Base-by-base conservation (phyloP, 2,329 filamentous ascomycete genomes). In the Fusarium sp. region DNA sequence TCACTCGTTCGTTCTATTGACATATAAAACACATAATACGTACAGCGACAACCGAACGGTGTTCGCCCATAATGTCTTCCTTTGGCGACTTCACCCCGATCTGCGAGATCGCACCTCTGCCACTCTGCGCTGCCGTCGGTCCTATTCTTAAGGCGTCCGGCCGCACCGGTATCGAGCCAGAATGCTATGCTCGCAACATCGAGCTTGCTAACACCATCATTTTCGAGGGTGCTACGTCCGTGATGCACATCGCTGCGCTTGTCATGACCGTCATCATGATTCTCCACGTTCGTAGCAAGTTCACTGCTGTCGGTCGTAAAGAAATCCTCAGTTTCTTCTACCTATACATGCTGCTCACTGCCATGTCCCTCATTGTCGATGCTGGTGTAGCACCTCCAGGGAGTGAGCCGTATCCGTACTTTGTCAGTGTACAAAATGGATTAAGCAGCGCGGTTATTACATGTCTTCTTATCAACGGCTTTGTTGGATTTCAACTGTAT, bases 141-240 rank as follows among this genome's bases (percentile, higher is more conserved):
- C 87, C 90, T 45, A 87, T 91, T 73, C 89, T 89, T 30, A 83
- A 86, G 33, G 88, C 93, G 69, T 86, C 88, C 22, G 87, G 85
- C 71, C 85, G 87, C 58, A 87, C 90, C 14, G 92, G 94, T 71
- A 96, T 97, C 70, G 91, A 97, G 78, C 89, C 96, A 58, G 88
- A 90, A 76, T 99, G 96, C 84, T 98, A 95, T 82, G 92, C 96
- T 62, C 90, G 96, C 62, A 96, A 96, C 75, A 95, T 99, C 79
- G 94, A 97, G 80, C 81, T 98, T 71, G 96, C 94, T 72, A 99
- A 99, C 82, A 99, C 96, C 40, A 95, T 98, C 82, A 99, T 99
- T 76, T 99, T 99, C 78, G 90, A 98, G 81, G 93, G 90, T 76
- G 96, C 94, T 27, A 90, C 94, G 22, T 93, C 92, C 65, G 94